phyloP scores from a whole-genome alignment of 2,329 filamentous ascomycete genomes.

The Fusarium praegraminearum region DNA sequence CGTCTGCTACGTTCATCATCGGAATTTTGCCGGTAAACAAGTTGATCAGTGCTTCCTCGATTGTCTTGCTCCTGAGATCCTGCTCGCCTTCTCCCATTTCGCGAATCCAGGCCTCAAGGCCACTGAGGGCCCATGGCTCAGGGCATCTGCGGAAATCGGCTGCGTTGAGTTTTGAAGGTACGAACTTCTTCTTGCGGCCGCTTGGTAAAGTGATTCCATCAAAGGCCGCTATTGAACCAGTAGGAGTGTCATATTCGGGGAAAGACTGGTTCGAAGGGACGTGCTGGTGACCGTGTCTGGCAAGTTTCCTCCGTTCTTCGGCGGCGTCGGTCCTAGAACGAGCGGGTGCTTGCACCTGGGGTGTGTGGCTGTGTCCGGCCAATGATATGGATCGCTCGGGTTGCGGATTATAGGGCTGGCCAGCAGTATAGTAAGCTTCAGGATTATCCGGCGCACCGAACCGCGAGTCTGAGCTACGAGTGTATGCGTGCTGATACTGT shows the following conservation, averaged over 20 bases:
- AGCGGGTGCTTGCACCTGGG: conserved; percentile 82
- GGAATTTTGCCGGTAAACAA: conserved; percentile 95
- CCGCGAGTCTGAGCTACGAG: conserved; percentile 61
- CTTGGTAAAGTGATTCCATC: conserved; percentile 87
- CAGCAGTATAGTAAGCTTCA: conserved; percentile 63
- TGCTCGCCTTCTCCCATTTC: conserved; percentile 91
- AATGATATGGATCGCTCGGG: conserved; percentile 84
- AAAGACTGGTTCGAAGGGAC: conserved; percentile 62
- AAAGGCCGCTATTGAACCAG: conserved; percentile 70
- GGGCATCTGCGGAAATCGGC: conserved; percentile 85
- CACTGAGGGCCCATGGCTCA: conserved; percentile 93
- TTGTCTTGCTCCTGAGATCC: conserved; percentile 84
- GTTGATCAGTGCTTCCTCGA: conserved; percentile 87
- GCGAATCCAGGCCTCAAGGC: conserved; percentile 87
- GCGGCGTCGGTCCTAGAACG: conserved; percentile 96
- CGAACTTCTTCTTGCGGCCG: conserved; percentile 84
- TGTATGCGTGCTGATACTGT: conserved; percentile 63
- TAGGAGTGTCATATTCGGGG: conserved; percentile 68
- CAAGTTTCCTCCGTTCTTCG: conserved; percentile 69
- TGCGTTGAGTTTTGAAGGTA: conserved; percentile 83
- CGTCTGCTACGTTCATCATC: conserved; percentile 98
- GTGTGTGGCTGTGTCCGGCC: conserved; percentile 83
- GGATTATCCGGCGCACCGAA: conserved; percentile 57
- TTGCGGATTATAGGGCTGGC: conserved; percentile 55
- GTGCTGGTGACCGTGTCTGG: conserved; percentile 63